Base-by-base conservation (phyloP, 116 monocot species). In the Cymodocea nodosa region DNA sequence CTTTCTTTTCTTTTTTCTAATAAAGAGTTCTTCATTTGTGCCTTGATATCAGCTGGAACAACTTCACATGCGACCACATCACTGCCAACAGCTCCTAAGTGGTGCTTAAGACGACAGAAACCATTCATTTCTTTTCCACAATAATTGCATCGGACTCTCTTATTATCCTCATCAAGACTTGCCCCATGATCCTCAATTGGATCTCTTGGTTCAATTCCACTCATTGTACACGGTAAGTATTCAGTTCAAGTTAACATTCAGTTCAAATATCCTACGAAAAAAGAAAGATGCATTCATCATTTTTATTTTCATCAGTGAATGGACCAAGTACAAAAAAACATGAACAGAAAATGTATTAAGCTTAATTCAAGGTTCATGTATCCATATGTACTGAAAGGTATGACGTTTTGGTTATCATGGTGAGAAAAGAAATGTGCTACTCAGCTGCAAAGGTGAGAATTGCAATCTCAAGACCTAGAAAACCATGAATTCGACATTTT, bases 81-180 rank as follows among this genome's bases (percentile, higher is more conserved):
- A 50, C 24, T 77, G 12, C 83, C 81, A 15, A 83, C 25, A 10
- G 66, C 83, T 52, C 68, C 82, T 57, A 89, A 67, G 36, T 89
- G 89, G 60, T 82, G 85, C 67, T 80, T 80, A 15, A 89, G 78
- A 16, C 85, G 77, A 60, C 77, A 77, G 66, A 85, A 89, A 1
- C 85, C 85, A 18, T 59, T 50, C 16, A 85, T 71, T 50, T 78
- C 83, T 78, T 82, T 80, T 11, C 60, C 78, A 52, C 89, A 89
- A 55, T 89, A 83, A 0, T 77, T 89, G 74, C 89, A 89, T 57
- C 23, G 56, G 20, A 89, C 83, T 52, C 78, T 78, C 40, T 71
- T 60, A 54, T 76, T 83, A 6, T 67, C 85, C 59, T 74, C 64
- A 35, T 83, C 85, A 18, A 89, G 25, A 17, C 78, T 70, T 6